phyloP scores from a whole-genome alignment of 768 basidiomycete species.

The Macrolepiota albuminosa region DNA sequence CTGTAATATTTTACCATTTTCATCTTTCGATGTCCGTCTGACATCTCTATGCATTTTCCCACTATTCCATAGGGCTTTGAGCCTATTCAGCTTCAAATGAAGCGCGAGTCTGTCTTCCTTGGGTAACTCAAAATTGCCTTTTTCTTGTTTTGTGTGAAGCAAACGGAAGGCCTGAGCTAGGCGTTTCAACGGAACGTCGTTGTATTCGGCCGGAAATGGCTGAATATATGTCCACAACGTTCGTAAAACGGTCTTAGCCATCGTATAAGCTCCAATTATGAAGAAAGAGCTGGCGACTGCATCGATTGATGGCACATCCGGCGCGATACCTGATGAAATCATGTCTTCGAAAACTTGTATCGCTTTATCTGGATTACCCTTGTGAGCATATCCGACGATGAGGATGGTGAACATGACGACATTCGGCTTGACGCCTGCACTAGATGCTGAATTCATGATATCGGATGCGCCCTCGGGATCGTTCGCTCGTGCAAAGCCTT shows the following conservation, averaged over 20 bases:
- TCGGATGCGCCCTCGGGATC: constrained; percentile 52
- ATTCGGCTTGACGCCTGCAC: constrained; percentile 50
- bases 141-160: constrained; percentile 20
- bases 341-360: constrained; percentile 56
- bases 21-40: neutral
- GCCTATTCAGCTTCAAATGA: constrained; percentile 28
- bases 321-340: constrained; percentile 53
- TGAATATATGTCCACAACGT: constrained; percentile 61
- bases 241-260: constrained; percentile 51
- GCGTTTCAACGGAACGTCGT: constrained; percentile 36
- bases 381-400: constrained; percentile 65
- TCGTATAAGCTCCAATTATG: constrained; percentile 43
- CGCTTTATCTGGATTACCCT: constrained; percentile 49
- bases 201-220: constrained; percentile 52
- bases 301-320: constrained; percentile 69
- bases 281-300: constrained; percentile 68
- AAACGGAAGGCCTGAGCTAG: constrained; percentile 46
- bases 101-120: constrained; percentile 31
- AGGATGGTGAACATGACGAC: constrained; percentile 75
- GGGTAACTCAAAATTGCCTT: constrained; percentile 20
- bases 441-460: constrained; percentile 47
- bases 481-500: constrained; percentile 61
- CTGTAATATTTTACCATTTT: neutral
- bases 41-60: neutral
- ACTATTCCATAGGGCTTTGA: constrained; percentile 9